Evolutionary conservation across 169 alveolate genomes (phyloP), one percentile per base, ranked within the genome.

Genomic region (Eimeria mitis): DNA sequence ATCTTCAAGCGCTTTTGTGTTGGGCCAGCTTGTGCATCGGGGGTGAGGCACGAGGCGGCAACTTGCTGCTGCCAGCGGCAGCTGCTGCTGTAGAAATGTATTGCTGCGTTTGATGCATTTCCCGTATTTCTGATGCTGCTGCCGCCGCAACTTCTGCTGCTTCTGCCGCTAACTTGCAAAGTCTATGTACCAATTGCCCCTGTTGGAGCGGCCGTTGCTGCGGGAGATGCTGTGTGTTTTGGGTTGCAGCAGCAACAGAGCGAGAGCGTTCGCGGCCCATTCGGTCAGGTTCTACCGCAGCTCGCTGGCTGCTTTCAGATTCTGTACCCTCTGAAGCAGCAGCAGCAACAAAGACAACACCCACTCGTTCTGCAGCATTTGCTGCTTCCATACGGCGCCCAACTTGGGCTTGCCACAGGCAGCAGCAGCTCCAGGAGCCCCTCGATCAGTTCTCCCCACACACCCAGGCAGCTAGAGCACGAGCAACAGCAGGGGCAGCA

Each of bases 231-330:
- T 49, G 89, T 37, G 54, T 63, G n/a, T 40, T 49, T 49, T 54
- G 84, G 37, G 84, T 71, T 40, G 81, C 84, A 65, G 63, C 94
- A 65, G 85, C 81, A 88, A 54, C 94, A 65, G n/a, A 42, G 85
- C 37, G 84, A 68, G 63, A 49, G 63, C 44, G 70, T 40, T 19
- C 42, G 56, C 21, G 85, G 94, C 63, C 94, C 94, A 13, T 88
- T 68, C 71, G 70, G 84, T 34, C 94, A 88, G 34, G 81, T 88
- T 84, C 84, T 65, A 52, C 94, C 94, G 85, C 94, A 88, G 94
- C 94, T 88, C 11, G 94, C 70, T 42, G 81, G 54, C 5, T 68
- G 84, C 85, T 68, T 65, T 21, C 94, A 88, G 84, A 63, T 65
- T n/a, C 73, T 88, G 16, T 42, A 88, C 37, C 94, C 81, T 19